These are phyloP conservation scores for Linnemannia exigua DNA, from an alignment of 192 early-diverging fungal species.

Conservation along the genomic window DNA sequence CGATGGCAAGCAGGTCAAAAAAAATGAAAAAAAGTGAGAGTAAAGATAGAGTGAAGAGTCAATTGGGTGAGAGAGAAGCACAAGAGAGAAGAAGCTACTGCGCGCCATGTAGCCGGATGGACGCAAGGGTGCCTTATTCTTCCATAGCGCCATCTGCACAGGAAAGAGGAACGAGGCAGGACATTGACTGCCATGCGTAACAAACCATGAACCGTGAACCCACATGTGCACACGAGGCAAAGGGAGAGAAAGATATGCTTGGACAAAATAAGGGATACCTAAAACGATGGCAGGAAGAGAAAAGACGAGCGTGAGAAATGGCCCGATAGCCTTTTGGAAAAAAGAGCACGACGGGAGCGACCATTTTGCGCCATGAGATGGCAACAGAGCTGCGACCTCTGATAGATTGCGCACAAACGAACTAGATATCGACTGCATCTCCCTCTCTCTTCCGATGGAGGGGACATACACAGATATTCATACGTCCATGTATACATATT, in stretches of 20 bases:
- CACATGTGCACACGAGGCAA: constrained; percentile 6
- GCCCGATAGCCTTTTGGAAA: not conserved
- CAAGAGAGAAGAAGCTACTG: not conserved
- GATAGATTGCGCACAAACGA: not conserved
- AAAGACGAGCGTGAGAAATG: constrained; percentile 15
- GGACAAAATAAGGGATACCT: not conserved
- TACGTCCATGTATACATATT: not conserved
- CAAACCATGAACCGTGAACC: not conserved
- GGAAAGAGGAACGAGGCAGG: not conserved
- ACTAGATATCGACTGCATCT: not conserved
- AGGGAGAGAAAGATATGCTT: not conserved
- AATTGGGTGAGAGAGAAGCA: not conserved
- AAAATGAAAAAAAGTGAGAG: not conserved
- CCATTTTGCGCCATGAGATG: constrained; percentile 6
- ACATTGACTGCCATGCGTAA: not conserved
- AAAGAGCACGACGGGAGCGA: not conserved
- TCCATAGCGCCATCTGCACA: not conserved
- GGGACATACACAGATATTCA: not conserved
- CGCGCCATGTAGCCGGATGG: not conserved
- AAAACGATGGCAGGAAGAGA: constrained; percentile 2
- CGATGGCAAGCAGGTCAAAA: not conserved
- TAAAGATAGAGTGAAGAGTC: not conserved
- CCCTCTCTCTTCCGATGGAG: not conserved
- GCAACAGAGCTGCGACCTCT: not conserved
- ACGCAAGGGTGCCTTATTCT: constrained; percentile 3